phyloP scores from a whole-genome alignment of 495 filamentous ascomycete species.

The Wilcoxina mikolae region DNA sequence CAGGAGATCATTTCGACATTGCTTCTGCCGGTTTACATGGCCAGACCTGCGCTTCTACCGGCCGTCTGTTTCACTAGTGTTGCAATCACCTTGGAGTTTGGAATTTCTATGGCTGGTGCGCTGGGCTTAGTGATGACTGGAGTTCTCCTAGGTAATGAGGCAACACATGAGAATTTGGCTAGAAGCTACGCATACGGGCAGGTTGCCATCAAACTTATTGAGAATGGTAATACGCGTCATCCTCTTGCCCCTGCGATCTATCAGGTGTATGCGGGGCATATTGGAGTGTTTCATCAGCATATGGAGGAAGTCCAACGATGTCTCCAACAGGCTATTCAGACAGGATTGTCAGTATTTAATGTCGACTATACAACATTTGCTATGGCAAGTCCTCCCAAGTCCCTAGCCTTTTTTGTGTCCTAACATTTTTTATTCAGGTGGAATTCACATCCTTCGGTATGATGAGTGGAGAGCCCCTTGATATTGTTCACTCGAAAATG shows the following conservation, averaged over 20 bases:
- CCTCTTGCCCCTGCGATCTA: conserved; percentile 27
- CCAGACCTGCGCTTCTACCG: conserved; percentile 22
- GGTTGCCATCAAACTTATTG: conserved; percentile 25
- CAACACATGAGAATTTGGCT: conserved; percentile 21
- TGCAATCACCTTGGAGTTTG: conserved; percentile 26
- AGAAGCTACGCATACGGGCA: conserved; percentile 26
- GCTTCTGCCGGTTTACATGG: conserved; percentile 27
- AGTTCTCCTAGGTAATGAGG: conserved; percentile 22
- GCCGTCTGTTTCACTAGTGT: conserved; percentile 28
- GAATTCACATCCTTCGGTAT: conserved; percentile 28
- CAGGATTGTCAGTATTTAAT: conserved; percentile 27
- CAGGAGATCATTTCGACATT: conserved; percentile 28
- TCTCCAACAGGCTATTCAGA: conserved; percentile 24
- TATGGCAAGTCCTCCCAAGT: conserved; percentile 22
- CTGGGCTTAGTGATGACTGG: conserved; percentile 27
- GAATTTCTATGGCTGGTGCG: conserved; percentile 26
- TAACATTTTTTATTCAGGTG: background rate
- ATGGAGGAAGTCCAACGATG: conserved; percentile 25
- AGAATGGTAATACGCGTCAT: conserved; percentile 11
- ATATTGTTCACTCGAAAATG: conserved; percentile 23
- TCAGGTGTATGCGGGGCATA: conserved; percentile 26
- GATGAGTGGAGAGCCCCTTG: conserved; percentile 23
- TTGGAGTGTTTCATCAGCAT: conserved; percentile 26
- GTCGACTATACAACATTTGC: conserved; percentile 29
- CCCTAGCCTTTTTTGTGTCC: background rate